phyloP scores from a whole-genome alignment of 1,139 yeast species.

The Hyphopichia pseudoburtonii region DNA sequence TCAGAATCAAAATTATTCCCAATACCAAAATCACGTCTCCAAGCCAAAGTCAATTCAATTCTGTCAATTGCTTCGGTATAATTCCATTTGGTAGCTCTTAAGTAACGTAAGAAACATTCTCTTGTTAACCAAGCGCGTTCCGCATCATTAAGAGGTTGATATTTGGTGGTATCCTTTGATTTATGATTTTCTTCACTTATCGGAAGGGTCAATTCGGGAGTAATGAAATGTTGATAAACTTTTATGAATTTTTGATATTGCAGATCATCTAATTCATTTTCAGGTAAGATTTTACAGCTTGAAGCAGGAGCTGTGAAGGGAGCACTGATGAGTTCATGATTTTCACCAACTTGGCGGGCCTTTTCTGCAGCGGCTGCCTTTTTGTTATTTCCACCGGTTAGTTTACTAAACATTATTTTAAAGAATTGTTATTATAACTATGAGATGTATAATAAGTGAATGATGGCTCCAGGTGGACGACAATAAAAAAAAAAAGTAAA shows the following conservation, averaged over 20 bases:
- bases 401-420: conserved; percentile 19
- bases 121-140: conserved; percentile 50
- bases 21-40: conserved; percentile 51
- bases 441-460: too few relatives aligned
- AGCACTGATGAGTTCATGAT: conserved; percentile 19
- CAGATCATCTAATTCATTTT: conserved; percentile 46
- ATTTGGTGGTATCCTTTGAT: conserved; percentile 18
- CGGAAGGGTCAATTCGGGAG: conserved; percentile 40
- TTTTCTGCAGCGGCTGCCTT: conserved; percentile 7
- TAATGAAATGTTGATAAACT: conserved; percentile 60
- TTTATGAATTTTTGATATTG: conserved; percentile 58
- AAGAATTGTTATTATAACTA: too few relatives aligned
- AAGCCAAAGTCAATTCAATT: conserved; percentile 42
- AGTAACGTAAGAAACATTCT: conserved; percentile 48
- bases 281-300: conserved; percentile 51
- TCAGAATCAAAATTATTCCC: conserved; percentile 29
- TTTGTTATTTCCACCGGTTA: conserved; percentile 13
- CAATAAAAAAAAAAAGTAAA: too few relatives aligned
- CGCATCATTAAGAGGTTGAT: conserved; percentile 20
- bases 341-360: conserved; percentile 8
- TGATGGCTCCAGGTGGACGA: too few relatives aligned
- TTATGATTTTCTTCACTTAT: conserved; percentile 41
- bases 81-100: conserved; percentile 50
- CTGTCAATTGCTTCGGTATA: conserved; percentile 39
- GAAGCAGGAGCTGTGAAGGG: conserved; percentile 58